Base-by-base conservation (phyloP, 768 basidiomycete species). In the Kwoniella mangroviensis region DNA sequence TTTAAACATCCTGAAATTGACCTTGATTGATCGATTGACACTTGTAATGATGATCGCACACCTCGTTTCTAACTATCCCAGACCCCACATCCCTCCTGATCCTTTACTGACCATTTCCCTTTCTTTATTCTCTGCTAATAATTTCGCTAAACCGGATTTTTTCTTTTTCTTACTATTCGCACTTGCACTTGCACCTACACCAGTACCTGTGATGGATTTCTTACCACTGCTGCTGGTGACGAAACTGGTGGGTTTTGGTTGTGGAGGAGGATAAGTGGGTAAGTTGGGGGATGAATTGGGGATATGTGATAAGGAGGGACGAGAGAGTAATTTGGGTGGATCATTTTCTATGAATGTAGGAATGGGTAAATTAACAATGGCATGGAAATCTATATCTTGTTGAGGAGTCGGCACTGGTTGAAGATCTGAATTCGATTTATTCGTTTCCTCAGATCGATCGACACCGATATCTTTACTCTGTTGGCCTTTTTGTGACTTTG, bases 111-210 rank as follows among this genome's bases (percentile, higher is more conserved):
- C 21, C 13, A 56, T 52, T 41, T 71, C 68, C 58, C 77, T 43
- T 41, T 70, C 77, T 57, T 78, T 76, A 49, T 72, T 74, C 73
- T 78, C 75, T 41, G 79, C 79, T 59, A 80, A 69, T 1, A 80
- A 63, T 63, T 80, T 80, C 15, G 75, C 74, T 60, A 80, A 65
- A 26, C 77, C 79, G 6, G 70, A 72, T 56, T 67, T 73, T 66
- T 80, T 78, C 72, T 74, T 76, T 70, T 70, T 80, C 65, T 68
- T 73, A 24, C 57, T 52, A 22, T 34, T 34, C 34, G 34, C 34
- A 34, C 34, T 28, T 13, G 60, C 60, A 19, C 40, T 13, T 49
- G 17, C 40, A 13, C 6, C 54, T 0, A n/a, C 34, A 28, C 45
- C 34, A 11, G 21, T 21, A 21, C 11, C 10, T 12, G 24, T 56